A percentile compares a stretch with the other conserved stretches of the same genome.
These are phyloP conservation scores for Claviceps spartinae DNA, from an alignment of 2,329 filamentous ascomycete genomes.

Conservation along the genomic window DNA sequence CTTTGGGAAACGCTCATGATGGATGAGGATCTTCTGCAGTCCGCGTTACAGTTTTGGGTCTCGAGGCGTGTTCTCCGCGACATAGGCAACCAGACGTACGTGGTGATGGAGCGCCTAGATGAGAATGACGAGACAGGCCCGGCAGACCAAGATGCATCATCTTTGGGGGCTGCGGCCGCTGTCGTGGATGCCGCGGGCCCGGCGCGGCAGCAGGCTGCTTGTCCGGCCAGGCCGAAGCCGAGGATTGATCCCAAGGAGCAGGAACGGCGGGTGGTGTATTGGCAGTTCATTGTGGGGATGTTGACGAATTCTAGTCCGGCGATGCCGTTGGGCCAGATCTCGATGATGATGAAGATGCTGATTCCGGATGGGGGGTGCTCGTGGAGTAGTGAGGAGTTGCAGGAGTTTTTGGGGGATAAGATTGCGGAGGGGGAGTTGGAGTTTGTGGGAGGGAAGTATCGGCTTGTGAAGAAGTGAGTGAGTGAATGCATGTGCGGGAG, in stretches of 20 bases:
- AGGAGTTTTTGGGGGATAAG: conserved; percentile 67
- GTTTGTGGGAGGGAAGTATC: conserved; percentile 57
- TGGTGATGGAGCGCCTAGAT: conserved; percentile 53
- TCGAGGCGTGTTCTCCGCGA: conserved; percentile 51
- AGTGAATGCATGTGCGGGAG: no score
- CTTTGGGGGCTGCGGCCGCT: background rate
- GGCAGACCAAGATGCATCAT: conserved; percentile 18
- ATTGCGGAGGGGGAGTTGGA: conserved; percentile 59
- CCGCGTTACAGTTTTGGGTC: conserved; percentile 60
- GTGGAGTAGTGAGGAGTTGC: conserved; percentile 79
- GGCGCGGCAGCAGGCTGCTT: conserved; percentile 16
- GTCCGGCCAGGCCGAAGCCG: conserved; percentile 31
- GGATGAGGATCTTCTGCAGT: conserved; percentile 56
- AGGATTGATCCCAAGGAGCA: conserved; percentile 51
- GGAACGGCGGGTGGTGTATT: conserved; percentile 54
- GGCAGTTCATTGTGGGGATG: conserved; percentile 90
- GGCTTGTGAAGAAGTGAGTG: conserved; percentile 43
- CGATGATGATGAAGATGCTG: conserved; percentile 91
- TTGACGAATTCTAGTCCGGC: conserved; percentile 73
- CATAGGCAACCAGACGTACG: conserved; percentile 39
- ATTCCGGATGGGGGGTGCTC: conserved; percentile 79
- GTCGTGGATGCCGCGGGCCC: conserved; percentile 4
- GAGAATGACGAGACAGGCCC: conserved; percentile 17
- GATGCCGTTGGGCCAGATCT: conserved; percentile 70
- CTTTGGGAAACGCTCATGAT: conserved; percentile 50